Percentiles rank a stretch among this genome's conserved stretches.
Evolutionary conservation across 1,139 yeast genomes (phyloP).

Genomic region (Taiozyma sp.): DNA sequence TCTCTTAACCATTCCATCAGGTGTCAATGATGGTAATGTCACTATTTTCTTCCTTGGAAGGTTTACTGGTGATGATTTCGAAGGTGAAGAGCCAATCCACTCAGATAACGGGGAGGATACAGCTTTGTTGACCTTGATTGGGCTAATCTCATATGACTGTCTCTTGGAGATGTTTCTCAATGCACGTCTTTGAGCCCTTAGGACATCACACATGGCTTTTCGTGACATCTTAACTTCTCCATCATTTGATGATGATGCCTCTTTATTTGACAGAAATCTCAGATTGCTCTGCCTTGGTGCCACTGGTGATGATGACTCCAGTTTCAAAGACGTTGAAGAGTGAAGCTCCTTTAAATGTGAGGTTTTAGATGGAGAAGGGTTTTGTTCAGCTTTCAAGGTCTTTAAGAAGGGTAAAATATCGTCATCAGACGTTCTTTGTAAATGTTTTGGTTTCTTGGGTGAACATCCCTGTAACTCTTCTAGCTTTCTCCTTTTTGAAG

Average conservation of each 20-base stretch:
- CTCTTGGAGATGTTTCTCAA: background rate
- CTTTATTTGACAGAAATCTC: slow-evolving; percentile 1
- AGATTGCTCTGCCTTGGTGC: slow-evolving; percentile 6
- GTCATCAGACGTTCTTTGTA: background rate
- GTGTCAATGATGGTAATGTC: background rate
- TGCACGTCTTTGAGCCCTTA: slow-evolving; percentile 5
- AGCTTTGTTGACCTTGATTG: background rate
- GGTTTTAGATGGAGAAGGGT: background rate
- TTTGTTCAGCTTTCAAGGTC: background rate
- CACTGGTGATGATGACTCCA: background rate
- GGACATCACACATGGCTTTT: background rate
- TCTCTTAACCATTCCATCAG: background rate
- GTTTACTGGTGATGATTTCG: background rate
- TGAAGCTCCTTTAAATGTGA: background rate
- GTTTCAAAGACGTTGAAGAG: background rate
- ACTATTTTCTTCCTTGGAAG: slow-evolving; percentile 3
- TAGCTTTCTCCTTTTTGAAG: background rate
- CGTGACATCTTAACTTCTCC: background rate
- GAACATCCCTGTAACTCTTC: background rate
- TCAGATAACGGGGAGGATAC: background rate
- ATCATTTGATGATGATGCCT: background rate
- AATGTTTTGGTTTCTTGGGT: background rate
- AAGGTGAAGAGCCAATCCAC: background rate
- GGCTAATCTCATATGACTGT: background rate
- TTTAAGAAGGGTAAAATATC: background rate